phyloP scores from a whole-genome alignment of 225 moss, liverwort and hornwort species.

The Sphagnum contortum region DNA sequence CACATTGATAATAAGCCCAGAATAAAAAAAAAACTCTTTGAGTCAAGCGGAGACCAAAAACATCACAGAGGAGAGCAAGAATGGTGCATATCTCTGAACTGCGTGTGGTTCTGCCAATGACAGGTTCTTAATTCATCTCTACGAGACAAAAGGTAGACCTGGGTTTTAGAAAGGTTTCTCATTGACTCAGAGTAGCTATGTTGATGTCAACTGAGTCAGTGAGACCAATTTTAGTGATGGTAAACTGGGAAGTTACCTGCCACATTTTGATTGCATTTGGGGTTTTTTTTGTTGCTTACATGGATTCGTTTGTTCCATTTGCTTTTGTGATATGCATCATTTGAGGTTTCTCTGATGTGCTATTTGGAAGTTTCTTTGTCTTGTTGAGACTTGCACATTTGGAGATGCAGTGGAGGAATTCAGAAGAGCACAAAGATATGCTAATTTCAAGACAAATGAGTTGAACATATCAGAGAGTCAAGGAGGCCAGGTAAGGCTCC shows the following conservation, averaged over 20 bases:
- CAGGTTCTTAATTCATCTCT: constrained; percentile 29
- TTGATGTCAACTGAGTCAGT: too few relatives aligned
- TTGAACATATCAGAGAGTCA: constrained; percentile 74
- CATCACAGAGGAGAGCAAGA: constrained; percentile 6
- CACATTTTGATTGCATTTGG: background rate
- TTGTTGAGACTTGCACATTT: background rate
- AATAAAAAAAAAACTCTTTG: too few relatives aligned
- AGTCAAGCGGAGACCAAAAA: too few relatives aligned
- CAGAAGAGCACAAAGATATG: constrained; percentile 78
- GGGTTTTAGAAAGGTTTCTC: background rate
- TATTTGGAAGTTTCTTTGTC: too few relatives aligned
- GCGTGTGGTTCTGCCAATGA: constrained; percentile 77
- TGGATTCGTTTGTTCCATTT: constrained; percentile 5
- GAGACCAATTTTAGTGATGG: too few relatives aligned
- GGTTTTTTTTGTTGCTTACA: background rate
- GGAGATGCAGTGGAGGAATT: constrained; percentile 71
- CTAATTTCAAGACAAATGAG: constrained; percentile 96
- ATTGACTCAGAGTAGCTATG: background rate
- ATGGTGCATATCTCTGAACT: constrained; percentile 90
- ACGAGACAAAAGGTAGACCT: too few relatives aligned
- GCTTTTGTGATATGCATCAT: constrained; percentile 2
- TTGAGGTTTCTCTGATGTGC: too few relatives aligned
- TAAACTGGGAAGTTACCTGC: background rate
- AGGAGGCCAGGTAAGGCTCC: constrained; percentile 73
- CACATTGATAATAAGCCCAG: too few relatives aligned